These are phyloP conservation scores for Protomyces pachydermus DNA, from an alignment of 1,139 yeast species.

Conservation along the genomic window DNA sequence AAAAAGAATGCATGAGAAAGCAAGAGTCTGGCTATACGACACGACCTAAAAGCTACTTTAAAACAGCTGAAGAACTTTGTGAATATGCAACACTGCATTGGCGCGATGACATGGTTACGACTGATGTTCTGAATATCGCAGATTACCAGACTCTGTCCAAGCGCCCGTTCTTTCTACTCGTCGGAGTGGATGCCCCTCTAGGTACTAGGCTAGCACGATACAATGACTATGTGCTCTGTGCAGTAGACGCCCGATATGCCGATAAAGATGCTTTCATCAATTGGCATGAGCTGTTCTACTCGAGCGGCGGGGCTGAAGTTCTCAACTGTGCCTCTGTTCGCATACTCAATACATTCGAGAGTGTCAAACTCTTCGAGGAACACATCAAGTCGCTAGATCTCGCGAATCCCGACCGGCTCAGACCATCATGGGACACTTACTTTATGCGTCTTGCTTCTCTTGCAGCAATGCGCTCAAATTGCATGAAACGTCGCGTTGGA, in stretches of 20 bases:
- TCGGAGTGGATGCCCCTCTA: slow-evolving; percentile 74
- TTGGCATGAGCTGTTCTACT: slow-evolving; percentile 40
- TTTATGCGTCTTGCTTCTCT: slow-evolving; percentile 89
- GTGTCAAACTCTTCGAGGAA: slow-evolving; percentile 48
- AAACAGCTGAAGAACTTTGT: background rate
- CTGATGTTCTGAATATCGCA: slow-evolving; percentile 47
- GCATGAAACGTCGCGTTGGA: slow-evolving; percentile 96
- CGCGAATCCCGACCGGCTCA: slow-evolving; percentile 55
- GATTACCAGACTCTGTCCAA: slow-evolving; percentile 53
- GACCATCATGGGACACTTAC: slow-evolving; percentile 96
- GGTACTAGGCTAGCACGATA: slow-evolving; percentile 51
- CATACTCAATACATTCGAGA: slow-evolving; percentile 55
- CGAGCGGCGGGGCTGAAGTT: slow-evolving; percentile 45
- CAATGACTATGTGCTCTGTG: background rate
- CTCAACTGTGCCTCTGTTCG: slow-evolving; percentile 56
- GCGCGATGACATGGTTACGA: slow-evolving; percentile 58
- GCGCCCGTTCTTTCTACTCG: slow-evolving; percentile 80
- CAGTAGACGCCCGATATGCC: slow-evolving; percentile 43
- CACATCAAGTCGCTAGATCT: slow-evolving; percentile 55
- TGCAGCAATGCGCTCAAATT: slow-evolving; percentile 87
- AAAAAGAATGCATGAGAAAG: background rate
- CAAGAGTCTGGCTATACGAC: background rate
- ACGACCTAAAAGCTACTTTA: background rate
- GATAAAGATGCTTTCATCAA: slow-evolving; percentile 44
- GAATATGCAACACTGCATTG: slow-evolving; percentile 62